Evolutionary conservation across 176 grass and related monocot genomes (phyloP), one percentile per base, ranked within the genome.

Genomic region (Oryza longistaminata): DNA sequence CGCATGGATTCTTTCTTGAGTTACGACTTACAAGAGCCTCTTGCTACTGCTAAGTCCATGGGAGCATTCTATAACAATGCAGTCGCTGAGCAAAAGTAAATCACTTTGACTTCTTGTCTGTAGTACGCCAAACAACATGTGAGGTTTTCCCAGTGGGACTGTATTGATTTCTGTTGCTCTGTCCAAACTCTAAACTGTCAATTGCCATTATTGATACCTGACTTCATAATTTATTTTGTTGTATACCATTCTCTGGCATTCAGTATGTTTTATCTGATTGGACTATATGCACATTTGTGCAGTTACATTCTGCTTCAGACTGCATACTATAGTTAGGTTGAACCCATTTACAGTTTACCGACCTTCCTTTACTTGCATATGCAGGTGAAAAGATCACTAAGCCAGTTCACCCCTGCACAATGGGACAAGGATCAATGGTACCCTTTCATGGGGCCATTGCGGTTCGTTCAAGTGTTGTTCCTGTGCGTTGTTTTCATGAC

Each of bases 391-490:
- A 89, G 97, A 88, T 96, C 97, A 15, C 67, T 96, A 76, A 82
- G 97, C 15, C 97, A 99, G 78, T 99, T 99, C 69, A 99, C 97
- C 11, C 96, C 97, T 19, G 97, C 97, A 43, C 85, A 87, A 19
- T 99, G 97, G 97, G 97, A 99, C 65, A 99, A 99, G 85, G 97
- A 99, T 81, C 90, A 99, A 71, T 99, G 97, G 97, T 76, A 88
- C 73, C 97, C 97, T 14, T 88, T 99, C 79, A 92, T 96, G 71
- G 93, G 97, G 19, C 97, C 97, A 8, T 89, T 88, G 93, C 82
- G 97, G 65, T 99, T 99, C 75, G 34, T 96, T 76, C 97, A 99
- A 93, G 97, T 99, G 42, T 34, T 99, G 35, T 90, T 82, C 84
- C 91, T 99, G 27, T 99, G 97, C 29, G 26, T 92, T 19, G 79